Base-by-base conservation (phyloP, 805 yeast species). In the Saturnispora serradocipensis region DNA sequence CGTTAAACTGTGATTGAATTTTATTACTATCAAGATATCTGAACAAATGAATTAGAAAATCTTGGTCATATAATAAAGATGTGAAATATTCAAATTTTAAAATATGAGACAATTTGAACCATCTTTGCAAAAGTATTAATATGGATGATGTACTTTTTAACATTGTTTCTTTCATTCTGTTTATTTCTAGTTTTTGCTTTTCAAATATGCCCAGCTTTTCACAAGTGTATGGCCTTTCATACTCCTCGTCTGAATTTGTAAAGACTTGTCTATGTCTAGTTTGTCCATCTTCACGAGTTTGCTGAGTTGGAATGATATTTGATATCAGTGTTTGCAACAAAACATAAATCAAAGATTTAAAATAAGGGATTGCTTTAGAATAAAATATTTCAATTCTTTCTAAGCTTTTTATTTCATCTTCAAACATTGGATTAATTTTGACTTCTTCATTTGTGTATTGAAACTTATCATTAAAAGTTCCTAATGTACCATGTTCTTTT, bases 51-150 rank as follows among this genome's bases (percentile, higher is more conserved):
- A 68, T 54, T 48, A 75, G 74, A 54, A 68, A 84, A 53, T 82
- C 81, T 28, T 84, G 77, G 63, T 93, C 98, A 64, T 84, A 86
- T 25, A 93, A 65, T 43, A 90, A 63, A 0, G 86, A 76, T 6
- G 84, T 66, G 13, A 91, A 68, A 59, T 83, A 86, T 63, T 88
- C 95, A 63, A 76, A 82, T 64, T 91, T 90, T 56, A 90, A 64
- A 2, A 88, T 70, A 63, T 93, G 97, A 44, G 80, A 84, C 9
- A 75, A 64, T 61, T 86, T 86, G 63, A 87, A 84, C 97, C 97
- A 90, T 59, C 76, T 77, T 34, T 84, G 62, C 20, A 93, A 61
- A 20, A 78, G 58, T 10, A 69, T 58, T 1, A 88, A 51, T 1
- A 81, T 74, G 1, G 78, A 77, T 0, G 84, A 71, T 2, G 83